Evolutionary conservation across 805 yeast genomes (phyloP), one percentile per base, ranked within the genome.

Genomic region (Candida ipomoeae): DNA sequence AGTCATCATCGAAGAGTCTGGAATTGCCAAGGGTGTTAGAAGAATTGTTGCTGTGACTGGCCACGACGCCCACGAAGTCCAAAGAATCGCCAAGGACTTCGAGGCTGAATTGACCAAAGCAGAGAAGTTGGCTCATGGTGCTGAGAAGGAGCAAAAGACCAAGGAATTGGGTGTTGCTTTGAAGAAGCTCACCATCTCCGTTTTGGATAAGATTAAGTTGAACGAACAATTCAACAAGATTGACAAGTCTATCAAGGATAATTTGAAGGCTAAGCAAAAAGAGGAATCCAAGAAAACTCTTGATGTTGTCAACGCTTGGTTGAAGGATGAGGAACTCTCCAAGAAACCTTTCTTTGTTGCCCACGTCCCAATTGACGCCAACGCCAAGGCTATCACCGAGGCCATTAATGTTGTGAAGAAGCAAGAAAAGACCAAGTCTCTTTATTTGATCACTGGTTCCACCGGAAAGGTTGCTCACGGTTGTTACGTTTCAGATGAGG

Each of bases 11-110:
- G 99, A 94, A 76, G 99, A 94, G 73, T 82, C 89, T 56, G 98
- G 99, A 71, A 94, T 94, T 69, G 98, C 99, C 54, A 94, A 94
- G 75, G 99, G 99, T 72, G 89, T 90, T 55, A 84, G 99, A 74
- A 89, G 99, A 79, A 87, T 94, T 67, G 97, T 94, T 51, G 98
- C 97, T 26, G 96, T 94, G 47, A 87, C 97, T 15, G 98, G 98
- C 44, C 75, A 81, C 48, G 95, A 84, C 56, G 98, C 99, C 14
- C 83, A 81, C 61, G 92, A 84, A 61, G 97, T 90, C 47, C 97
- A 94, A 77, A 80, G 88, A 66, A 66, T 85, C 56, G 97, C 97
- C 47, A 62, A 66, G 29, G 92, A 85, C 51, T 92, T 84, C 64
- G 83, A 78, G 33, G 74, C 72, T 44, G 76, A 79, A 45, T 78